A percentile compares a stretch with the other conserved stretches of the same genome.
These are phyloP conservation scores for Linnemannia zychae DNA, from an alignment of 192 early-diverging fungal species.

Conservation along the genomic window DNA sequence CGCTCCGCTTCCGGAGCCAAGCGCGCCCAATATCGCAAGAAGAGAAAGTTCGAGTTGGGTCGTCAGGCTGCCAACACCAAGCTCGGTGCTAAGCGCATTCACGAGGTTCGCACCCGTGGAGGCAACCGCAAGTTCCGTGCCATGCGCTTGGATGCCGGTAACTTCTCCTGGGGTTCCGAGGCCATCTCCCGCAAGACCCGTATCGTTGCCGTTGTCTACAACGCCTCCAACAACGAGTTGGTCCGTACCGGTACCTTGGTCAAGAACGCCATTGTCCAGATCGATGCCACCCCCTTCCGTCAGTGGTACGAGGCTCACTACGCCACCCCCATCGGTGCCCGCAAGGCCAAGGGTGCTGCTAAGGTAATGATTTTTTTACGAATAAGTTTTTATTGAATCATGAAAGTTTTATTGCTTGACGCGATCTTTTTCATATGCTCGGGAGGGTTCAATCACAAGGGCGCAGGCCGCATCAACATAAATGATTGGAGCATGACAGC, in stretches of 20 bases:
- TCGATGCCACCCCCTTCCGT: slow-evolving; percentile 99
- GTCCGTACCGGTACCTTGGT: slow-evolving; percentile 99
- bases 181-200: slow-evolving; percentile 95
- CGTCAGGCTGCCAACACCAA: slow-evolving; percentile 99
- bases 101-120: slow-evolving; percentile 96
- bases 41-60: slow-evolving; percentile 99
- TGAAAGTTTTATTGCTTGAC: neutral
- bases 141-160: slow-evolving; percentile 95
- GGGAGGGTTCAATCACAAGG: neutral
- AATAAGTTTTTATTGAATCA: neutral
- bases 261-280: slow-evolving; percentile 97
- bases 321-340: slow-evolving; percentile 89
- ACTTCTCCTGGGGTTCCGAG: slow-evolving; percentile 99
- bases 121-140: slow-evolving; percentile 99
- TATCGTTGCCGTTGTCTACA: slow-evolving; percentile 96
- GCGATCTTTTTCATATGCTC: neutral
- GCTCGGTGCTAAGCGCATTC: slow-evolving; percentile 97
- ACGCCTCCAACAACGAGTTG: slow-evolving; percentile 99
- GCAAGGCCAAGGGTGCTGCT: slow-evolving; percentile 72
- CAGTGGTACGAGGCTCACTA: slow-evolving; percentile 99
- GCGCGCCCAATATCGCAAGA: slow-evolving; percentile 99
- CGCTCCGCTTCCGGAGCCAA: slow-evolving; percentile 97
- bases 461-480: neutral
- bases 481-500: neutral
- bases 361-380: slow-evolving; percentile 38